Evolutionary conservation across 1,139 yeast species (phyloP), one percentile per base, ranked within the genome.

Genomic region (Trichomonascaceae sp.): DNA sequence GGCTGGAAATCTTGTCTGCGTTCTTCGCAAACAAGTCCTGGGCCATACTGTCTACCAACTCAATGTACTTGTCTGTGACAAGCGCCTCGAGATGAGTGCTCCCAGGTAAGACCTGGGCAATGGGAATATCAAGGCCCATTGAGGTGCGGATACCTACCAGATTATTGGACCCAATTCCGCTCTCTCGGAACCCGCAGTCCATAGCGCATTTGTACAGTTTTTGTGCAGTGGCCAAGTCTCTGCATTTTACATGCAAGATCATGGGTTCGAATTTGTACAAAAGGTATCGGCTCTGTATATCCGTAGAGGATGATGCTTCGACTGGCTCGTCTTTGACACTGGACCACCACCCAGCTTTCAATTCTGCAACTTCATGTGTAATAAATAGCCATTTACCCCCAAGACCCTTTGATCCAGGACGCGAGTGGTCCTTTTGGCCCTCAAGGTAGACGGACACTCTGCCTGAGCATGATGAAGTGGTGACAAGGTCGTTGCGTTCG

Each of bases 401-500:
- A 36, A 74, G 70, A 2, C 94, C 94, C 48, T 82, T 82, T n/a
- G 92, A 81, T 1, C 93, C 92, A 9, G 77, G 67, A 46, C 73
- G 71, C 0, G 42, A 27, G 16, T 31, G 34, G 17, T 31, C 34
- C 38, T 51, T 57, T 17, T 41, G 40, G 1, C 93, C 93, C 50
- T 81, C 93, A 3, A 77, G 55, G 50, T 78, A 82, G 0, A 82
- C 84, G 36, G 87, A 75, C 1, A 82, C 77, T 49, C 95, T 60
- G 1, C 95, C 95, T 0, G 93, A 80, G 44, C 95, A 82, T 11
- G 92, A 77, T 1, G 93, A 79, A 0, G 94, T 81, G 2, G 93
- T 82, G 5, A 82, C 89, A 75, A 79, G 69, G 45, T 78, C 74
- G 0, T 56, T 47, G 43, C 73, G 71, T 2, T 66, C 45, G 47